Evolutionary conservation across 257 asterid species (phyloP).

Genomic region (Solanum bulbocastanum): DNA sequence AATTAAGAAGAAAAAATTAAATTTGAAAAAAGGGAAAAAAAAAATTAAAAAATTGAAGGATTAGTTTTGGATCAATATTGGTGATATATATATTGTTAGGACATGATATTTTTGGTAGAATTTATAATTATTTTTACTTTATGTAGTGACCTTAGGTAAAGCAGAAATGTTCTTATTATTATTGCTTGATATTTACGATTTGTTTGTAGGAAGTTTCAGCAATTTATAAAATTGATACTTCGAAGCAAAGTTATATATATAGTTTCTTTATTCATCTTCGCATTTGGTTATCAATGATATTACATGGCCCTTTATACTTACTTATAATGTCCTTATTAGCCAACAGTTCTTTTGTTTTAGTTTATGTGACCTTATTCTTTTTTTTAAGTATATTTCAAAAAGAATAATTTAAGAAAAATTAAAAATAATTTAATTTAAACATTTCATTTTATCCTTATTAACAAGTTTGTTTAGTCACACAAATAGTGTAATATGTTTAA

Average conservation of each 20-base stretch:
- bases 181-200: background rate
- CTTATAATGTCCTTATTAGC: background rate
- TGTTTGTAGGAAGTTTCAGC: background rate
- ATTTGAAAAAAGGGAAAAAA: background rate
- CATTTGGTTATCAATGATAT: background rate
- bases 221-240: constrained; percentile 6
- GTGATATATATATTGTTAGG: background rate
- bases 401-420: background rate
- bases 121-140: background rate
- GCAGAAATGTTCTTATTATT: background rate
- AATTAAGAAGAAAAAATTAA: background rate
- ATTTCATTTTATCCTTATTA: background rate
- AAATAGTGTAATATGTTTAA: background rate
- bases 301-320: background rate
- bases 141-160: background rate
- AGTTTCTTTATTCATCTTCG: background rate
- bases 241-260: constrained; percentile 7
- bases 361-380: background rate
- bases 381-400: background rate
- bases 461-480: background rate
- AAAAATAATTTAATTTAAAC: background rate
- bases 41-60: background rate
- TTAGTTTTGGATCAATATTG: background rate
- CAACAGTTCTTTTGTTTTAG: background rate
- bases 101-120: background rate